phyloP scores from a whole-genome alignment of 2,329 filamentous ascomycete species.

The Tolypocladium guangdongense region DNA sequence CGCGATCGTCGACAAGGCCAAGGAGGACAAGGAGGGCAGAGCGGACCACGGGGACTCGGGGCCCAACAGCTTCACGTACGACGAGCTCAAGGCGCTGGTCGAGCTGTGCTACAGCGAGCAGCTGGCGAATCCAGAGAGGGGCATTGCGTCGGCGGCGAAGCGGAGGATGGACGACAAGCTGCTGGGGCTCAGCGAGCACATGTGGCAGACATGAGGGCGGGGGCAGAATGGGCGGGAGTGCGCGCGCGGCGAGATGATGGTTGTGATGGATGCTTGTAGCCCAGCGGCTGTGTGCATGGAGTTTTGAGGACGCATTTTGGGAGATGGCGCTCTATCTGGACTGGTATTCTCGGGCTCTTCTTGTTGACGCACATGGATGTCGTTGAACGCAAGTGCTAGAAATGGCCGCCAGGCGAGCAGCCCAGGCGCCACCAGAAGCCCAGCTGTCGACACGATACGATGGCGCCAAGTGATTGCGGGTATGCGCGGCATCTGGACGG shows the following conservation, averaged over 20 bases:
- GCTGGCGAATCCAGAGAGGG: slow-evolving; percentile 54
- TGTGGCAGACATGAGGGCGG: slow-evolving; percentile 44
- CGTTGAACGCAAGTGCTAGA: neutral
- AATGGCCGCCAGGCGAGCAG: neutral
- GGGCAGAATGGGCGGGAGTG: neutral
- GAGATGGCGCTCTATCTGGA: neutral
- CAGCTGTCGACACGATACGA: neutral
- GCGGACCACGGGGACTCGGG: slow-evolving; percentile 18
- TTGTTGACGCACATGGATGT: no score
- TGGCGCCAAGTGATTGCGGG: neutral
- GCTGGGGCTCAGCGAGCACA: slow-evolving; percentile 58
- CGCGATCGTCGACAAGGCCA: slow-evolving; percentile 51
- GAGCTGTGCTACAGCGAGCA: slow-evolving; percentile 60
- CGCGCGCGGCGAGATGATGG: neutral
- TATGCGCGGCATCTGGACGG: neutral
- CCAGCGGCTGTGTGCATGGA: neutral
- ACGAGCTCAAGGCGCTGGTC: slow-evolving; percentile 54
- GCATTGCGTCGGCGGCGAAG: slow-evolving; percentile 55
- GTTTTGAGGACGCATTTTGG: neutral
- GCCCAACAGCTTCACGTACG: slow-evolving; percentile 45
- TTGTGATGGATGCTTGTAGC: neutral
- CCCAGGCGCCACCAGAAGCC: neutral
- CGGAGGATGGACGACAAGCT: slow-evolving; percentile 61
- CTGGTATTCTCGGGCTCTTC: no score
- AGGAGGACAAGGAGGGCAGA: slow-evolving; percentile 31